Base-by-base conservation (phyloP, 345 rosid genomes). In the Moricandia arvensis region DNA sequence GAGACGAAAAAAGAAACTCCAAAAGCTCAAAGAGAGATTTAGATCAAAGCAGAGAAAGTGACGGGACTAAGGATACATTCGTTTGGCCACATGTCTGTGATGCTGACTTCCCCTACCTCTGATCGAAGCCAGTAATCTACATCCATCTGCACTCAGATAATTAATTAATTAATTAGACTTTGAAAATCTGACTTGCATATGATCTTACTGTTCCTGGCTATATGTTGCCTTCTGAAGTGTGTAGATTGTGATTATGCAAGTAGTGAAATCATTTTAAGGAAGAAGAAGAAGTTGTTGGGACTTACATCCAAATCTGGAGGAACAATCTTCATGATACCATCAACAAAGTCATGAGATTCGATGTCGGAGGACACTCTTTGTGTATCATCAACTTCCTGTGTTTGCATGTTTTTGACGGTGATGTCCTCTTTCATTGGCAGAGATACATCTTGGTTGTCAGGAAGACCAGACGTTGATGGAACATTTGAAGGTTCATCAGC, bases 121-220 rank as follows among this genome's bases (percentile, higher is more conserved):
- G 99, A 92, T 82, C 85, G 85, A 47, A 92, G 93, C 97, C 97
- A 90, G 87, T 92, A 95, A 84, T 95, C 99, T 58, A 88, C 91
- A 63, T 85, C 93, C 76, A 83, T 83, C 97, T 91, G 88, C 49
- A 76, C 38, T 31, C 5, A 53, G 64, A 53, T 41, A n/a, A 68
- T 24, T 24, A 55, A 43, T 54, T 59, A 31, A 21, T 21, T 21
- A 21, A 21, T n/a, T n/a, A n/a, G n/a, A 60, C 51, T 69, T 13
- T 37, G 41, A 21, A n/a, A 57, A 15, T 55, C 38, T 47, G 12
- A 45, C 61, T 15, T 62, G 16, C 51, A 55, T 49, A 5, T 55
- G 27, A 74, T 59, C 38, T 31, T 15, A 75, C 33, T 53, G 55
- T 8, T 27, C 29, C 8, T 29, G 60, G 35, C 45, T 68, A 55